phyloP scores from a whole-genome alignment of 768 basidiomycete genomes.

The Rhizopogon rudus region DNA sequence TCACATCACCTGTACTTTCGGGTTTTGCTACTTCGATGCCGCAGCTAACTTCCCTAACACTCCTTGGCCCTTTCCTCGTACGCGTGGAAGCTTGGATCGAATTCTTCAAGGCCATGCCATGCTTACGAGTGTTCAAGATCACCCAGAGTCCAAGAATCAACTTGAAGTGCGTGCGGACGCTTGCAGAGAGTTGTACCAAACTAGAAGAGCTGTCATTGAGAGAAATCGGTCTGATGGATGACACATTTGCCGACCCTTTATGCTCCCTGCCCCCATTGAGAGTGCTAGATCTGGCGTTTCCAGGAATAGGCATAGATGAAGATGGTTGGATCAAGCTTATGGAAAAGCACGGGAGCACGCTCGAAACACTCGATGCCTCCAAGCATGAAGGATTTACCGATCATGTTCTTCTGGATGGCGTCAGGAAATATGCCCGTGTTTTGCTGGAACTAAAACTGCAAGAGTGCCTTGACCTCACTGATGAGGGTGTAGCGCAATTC shows the following conservation, averaged over 20 bases:
- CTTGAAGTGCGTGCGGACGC: slow-evolving; percentile 52
- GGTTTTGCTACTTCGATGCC: slow-evolving; percentile 62
- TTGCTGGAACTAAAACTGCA: slow-evolving; percentile 53
- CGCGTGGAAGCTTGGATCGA: slow-evolving; percentile 64
- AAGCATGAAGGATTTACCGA: slow-evolving; percentile 63
- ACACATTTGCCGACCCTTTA: slow-evolving; percentile 57
- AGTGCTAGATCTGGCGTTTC: slow-evolving; percentile 66
- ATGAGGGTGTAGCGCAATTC: slow-evolving; percentile 63
- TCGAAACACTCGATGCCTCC: slow-evolving; percentile 68
- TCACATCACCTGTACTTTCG: slow-evolving; percentile 56
- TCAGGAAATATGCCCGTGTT: slow-evolving; percentile 42
- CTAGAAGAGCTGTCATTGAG: slow-evolving; percentile 73
- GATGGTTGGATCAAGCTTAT: slow-evolving; percentile 55
- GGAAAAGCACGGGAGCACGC: slow-evolving; percentile 41
- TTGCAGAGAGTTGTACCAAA: slow-evolving; percentile 45
- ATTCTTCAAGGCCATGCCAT: slow-evolving; percentile 64
- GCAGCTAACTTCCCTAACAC: slow-evolving; percentile 63
- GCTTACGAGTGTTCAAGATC: slow-evolving; percentile 70
- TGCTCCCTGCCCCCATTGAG: slow-evolving; percentile 34
- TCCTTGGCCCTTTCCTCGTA: slow-evolving; percentile 87
- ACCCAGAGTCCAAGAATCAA: slow-evolving; percentile 87
- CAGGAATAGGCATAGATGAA: slow-evolving; percentile 49
- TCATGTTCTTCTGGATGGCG: slow-evolving; percentile 51
- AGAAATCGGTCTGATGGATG: slow-evolving; percentile 69
- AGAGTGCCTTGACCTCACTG: slow-evolving; percentile 57